phyloP scores from a whole-genome alignment of 2,329 filamentous ascomycete genomes.

The Cladophialophora carrionii region DNA sequence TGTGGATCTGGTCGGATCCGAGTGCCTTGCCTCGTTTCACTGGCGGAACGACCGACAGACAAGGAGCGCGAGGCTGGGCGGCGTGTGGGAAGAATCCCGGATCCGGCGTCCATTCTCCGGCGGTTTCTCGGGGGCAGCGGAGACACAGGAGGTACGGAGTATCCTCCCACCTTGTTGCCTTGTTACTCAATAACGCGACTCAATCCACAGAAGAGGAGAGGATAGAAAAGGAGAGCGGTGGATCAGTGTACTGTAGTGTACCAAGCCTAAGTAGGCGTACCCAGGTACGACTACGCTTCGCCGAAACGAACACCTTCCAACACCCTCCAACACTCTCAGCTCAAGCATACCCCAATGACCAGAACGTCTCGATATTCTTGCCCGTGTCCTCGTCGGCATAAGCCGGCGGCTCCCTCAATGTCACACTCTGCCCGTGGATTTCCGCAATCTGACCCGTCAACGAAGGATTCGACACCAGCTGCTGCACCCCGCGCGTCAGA shows the following conservation, averaged over 20 bases:
- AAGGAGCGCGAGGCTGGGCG: neutral
- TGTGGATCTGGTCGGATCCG: neutral
- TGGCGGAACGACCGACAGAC: too few species aligned
- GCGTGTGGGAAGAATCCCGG: slow-evolving; percentile 2
- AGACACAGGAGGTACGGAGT: neutral
- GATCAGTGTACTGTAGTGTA: neutral
- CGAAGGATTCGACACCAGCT: slow-evolving; percentile 48
- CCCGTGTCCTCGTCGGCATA: slow-evolving; percentile 55
- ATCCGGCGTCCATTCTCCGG: neutral
- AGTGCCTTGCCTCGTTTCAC: neutral
- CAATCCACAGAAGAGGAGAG: too few species aligned
- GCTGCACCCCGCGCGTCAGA: slow-evolving; percentile 49
- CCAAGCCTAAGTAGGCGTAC: too few species aligned
- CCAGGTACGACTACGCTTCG: too few species aligned
- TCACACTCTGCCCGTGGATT: slow-evolving; percentile 57
- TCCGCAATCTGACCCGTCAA: slow-evolving; percentile 56
- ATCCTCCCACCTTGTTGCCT: neutral
- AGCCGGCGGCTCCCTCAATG: slow-evolving; percentile 50
- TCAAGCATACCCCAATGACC: slow-evolving; percentile 54
- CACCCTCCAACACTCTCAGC: neutral
- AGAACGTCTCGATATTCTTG: slow-evolving; percentile 55
- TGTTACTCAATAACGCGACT: neutral
- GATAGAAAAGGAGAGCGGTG: too few species aligned
- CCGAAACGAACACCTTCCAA: neutral
- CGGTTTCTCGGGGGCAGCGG: neutral